A percentile compares a stretch with the other conserved stretches of the same genome.
phyloP scores from a whole-genome alignment of 192 early-diverging fungal genomes.

The Entomortierella chlamydospora region DNA sequence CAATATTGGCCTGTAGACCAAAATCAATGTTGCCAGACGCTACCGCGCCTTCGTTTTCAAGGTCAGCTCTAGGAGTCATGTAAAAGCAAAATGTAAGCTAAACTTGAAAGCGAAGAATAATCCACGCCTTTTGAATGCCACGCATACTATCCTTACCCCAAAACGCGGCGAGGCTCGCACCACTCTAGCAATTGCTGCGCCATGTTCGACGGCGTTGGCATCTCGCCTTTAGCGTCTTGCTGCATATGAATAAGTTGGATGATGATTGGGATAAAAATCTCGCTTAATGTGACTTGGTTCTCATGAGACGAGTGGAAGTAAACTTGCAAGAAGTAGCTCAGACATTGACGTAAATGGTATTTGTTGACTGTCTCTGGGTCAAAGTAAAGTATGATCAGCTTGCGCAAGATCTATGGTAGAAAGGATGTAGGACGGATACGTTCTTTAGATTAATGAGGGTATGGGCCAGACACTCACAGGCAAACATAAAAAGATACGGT shows the following conservation, averaged over 20 bases:
- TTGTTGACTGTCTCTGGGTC: slow-evolving; percentile 77
- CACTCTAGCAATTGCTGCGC: slow-evolving; percentile 82
- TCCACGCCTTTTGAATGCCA: background rate
- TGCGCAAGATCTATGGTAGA: slow-evolving; percentile 77
- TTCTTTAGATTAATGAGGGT: no score
- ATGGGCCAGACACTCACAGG: no score
- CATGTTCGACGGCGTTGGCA: slow-evolving; percentile 70
- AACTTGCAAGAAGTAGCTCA: slow-evolving; percentile 91
- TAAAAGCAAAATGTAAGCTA: background rate
- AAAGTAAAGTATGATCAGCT: slow-evolving; percentile 86
- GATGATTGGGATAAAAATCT: slow-evolving; percentile 59
- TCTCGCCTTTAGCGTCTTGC: slow-evolving; percentile 47
- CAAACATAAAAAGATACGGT: no score
- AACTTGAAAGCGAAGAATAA: background rate
- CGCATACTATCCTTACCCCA: slow-evolving; percentile 64
- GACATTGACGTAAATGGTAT: slow-evolving; percentile 81
- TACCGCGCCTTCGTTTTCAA: slow-evolving; percentile 33
- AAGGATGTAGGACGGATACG: background rate
- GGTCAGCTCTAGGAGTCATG: slow-evolving; percentile 28
- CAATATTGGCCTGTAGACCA: slow-evolving; percentile 68
- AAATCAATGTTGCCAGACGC: slow-evolving; percentile 45
- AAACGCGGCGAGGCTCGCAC: slow-evolving; percentile 77
- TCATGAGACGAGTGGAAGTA: slow-evolving; percentile 81
- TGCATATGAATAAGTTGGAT: slow-evolving; percentile 21
- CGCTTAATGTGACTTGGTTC: slow-evolving; percentile 75